These are phyloP conservation scores for Cardamine occulta DNA, from an alignment of 345 rosid species.

Conservation along the genomic window DNA sequence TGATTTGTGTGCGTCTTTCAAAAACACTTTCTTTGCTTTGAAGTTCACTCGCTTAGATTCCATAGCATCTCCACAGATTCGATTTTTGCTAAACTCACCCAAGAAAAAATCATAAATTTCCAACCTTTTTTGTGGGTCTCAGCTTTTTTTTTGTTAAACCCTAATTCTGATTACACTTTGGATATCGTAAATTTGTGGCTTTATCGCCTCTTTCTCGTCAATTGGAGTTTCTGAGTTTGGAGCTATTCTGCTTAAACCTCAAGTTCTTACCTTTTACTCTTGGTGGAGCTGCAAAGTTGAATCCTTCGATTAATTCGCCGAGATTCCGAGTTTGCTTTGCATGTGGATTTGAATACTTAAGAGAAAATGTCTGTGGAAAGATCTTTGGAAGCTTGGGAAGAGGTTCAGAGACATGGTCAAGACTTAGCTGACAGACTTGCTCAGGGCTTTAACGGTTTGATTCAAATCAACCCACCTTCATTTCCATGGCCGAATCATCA, in stretches of 20 bases:
- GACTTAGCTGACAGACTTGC: constrained; percentile 89
- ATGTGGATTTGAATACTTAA: constrained; percentile 14
- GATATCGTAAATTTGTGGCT: constrained; percentile 22
- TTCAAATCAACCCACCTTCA: constrained; percentile 72
- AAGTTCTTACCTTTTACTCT: constrained; percentile 17
- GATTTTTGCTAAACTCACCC: constrained; percentile 3
- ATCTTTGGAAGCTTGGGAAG: constrained; percentile 96
- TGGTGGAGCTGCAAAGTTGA: constrained; percentile 17
- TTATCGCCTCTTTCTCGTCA: background rate
- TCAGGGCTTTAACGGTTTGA: constrained; percentile 84
- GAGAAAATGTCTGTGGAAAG: constrained; percentile 78
- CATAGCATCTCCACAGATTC: constrained; percentile 28
- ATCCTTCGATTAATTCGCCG: constrained; percentile 9
- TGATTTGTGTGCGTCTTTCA: constrained; percentile 28
- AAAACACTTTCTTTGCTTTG: constrained; percentile 4
- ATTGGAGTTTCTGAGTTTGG: background rate
- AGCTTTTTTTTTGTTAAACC: constrained; percentile 12
- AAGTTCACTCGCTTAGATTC: constrained; percentile 23
- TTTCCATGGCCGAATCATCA: constrained; percentile 75
- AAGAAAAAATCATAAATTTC: background rate
- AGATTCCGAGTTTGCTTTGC: background rate
- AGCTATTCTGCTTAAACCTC: constrained; percentile 10
- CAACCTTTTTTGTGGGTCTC: constrained; percentile 28
- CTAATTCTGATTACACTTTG: constrained; percentile 5
- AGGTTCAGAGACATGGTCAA: constrained; percentile 91